phyloP scores from a whole-genome alignment of 2,329 filamentous ascomycete genomes.

The Triangularia verruculosa region DNA sequence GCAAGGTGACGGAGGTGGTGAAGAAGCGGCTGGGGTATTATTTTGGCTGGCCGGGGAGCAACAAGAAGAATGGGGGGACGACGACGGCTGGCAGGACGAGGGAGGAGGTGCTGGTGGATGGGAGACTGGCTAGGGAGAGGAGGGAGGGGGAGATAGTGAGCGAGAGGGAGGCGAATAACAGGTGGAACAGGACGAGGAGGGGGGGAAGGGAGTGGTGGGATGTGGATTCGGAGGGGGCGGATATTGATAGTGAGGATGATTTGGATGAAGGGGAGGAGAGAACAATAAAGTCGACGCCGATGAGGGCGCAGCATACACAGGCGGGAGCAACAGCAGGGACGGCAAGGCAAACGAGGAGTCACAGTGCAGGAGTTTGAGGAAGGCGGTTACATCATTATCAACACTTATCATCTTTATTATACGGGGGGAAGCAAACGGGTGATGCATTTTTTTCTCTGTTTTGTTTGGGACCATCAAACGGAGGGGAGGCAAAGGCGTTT shows the following conservation, averaged over 20 bases:
- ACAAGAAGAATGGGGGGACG: slow-evolving; percentile 22
- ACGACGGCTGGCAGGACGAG: slow-evolving; percentile 42
- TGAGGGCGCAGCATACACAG: neutral
- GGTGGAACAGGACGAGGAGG: neutral
- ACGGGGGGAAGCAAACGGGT: neutral
- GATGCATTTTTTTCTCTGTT: neutral
- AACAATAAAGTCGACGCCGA: neutral
- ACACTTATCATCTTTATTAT: neutral
- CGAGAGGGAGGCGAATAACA: slow-evolving; percentile 22
- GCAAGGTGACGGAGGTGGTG: slow-evolving; percentile 29
- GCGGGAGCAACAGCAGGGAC: neutral
- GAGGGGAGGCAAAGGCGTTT: neutral
- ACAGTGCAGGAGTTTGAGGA: neutral
- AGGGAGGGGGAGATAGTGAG: slow-evolving; percentile 46
- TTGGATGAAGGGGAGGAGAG: neutral
- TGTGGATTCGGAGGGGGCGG: slow-evolving; percentile 27
- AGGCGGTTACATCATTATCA: neutral
- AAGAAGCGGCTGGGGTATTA: slow-evolving; percentile 30
- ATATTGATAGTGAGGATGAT: slow-evolving; percentile 1
- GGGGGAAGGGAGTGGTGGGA: slow-evolving; percentile 40
- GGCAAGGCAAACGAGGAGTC: neutral
- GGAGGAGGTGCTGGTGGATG: slow-evolving; percentile 53
- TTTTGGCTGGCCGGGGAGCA: slow-evolving; percentile 20
- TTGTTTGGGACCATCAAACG: neutral
- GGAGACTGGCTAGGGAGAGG: slow-evolving; percentile 45